Percentiles rank a stretch among this genome's conserved stretches.
Evolutionary conservation across 805 yeast species (phyloP).

Genomic region (Ogataea naganishii): DNA sequence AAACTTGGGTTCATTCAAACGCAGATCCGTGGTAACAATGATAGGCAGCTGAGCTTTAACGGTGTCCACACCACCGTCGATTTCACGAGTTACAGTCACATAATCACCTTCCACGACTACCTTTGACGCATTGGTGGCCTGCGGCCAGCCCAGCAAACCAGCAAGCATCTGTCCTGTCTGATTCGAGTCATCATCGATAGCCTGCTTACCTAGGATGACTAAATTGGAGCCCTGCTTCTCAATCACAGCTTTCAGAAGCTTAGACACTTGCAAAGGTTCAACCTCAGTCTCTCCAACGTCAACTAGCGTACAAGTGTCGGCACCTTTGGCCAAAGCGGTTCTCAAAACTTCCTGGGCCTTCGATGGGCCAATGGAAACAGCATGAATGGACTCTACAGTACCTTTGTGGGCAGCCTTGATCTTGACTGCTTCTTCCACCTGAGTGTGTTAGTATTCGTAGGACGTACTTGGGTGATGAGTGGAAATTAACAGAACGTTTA

Average conservation of each 20-base stretch:
- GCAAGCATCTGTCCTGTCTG: slow-evolving; percentile 97
- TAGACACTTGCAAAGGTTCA: slow-evolving; percentile 88
- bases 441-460: not conserved
- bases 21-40: slow-evolving; percentile 85
- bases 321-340: slow-evolving; percentile 92
- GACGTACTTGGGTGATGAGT: not conserved
- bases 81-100: slow-evolving; percentile 77
- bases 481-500: not conserved
- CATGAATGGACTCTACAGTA: slow-evolving; percentile 75
- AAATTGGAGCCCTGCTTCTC: slow-evolving; percentile 66
- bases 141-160: slow-evolving; percentile 91
- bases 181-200: slow-evolving; percentile 91
- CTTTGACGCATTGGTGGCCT: slow-evolving; percentile 89
- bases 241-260: slow-evolving; percentile 66
- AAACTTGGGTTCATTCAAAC: slow-evolving; percentile 91
- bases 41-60: slow-evolving; percentile 72
- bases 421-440: slow-evolving; percentile 80
- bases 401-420: slow-evolving; percentile 59
- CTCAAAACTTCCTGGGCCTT: slow-evolving; percentile 85
- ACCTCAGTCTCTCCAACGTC: slow-evolving; percentile 61
- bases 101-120: slow-evolving; percentile 49
- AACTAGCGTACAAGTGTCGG: slow-evolving; percentile 74
- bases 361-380: slow-evolving; percentile 82
- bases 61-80: slow-evolving; percentile 91
- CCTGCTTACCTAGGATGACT: slow-evolving; percentile 89